Evolutionary conservation across 768 basidiomycete species (phyloP).

Genomic region (Termitomyces bulborhizus): DNA sequence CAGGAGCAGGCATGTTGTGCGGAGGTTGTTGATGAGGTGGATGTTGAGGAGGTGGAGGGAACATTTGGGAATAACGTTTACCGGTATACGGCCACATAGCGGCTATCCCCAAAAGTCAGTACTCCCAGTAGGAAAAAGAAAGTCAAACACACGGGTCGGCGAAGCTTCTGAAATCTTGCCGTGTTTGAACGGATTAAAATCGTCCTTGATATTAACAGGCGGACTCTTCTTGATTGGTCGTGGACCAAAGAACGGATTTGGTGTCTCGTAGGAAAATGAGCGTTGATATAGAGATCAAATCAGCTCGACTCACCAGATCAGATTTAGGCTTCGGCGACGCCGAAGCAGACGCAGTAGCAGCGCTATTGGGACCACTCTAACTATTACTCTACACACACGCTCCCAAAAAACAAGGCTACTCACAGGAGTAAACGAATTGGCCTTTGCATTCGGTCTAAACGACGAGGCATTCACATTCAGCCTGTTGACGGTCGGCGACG

Average conservation of each 20-base stretch:
- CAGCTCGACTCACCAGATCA: conserved; percentile 35
- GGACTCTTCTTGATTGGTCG: conserved; percentile 69
- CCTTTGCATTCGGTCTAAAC: conserved; percentile 85
- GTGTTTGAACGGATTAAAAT: conserved; percentile 95
- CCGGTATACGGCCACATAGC: conserved; percentile 86
- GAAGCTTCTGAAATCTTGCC: conserved; percentile 73
- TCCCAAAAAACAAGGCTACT: conserved; percentile 15
- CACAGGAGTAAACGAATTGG: conserved; percentile 69
- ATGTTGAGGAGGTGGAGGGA: conserved; percentile 53
- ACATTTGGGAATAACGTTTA: conserved; percentile 78
- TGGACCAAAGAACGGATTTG: conserved; percentile 89
- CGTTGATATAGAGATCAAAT: not conserved
- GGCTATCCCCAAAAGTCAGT: conserved; percentile 30
- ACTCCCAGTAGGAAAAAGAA: not conserved
- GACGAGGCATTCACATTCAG: conserved; percentile 88
- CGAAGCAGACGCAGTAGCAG: conserved; percentile 22
- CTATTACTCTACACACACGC: no score
- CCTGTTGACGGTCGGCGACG: conserved; percentile 54
- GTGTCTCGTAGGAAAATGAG: conserved; percentile 25
- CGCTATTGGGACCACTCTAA: conserved; percentile 43
- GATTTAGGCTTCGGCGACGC: conserved; percentile 60
- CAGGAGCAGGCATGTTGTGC: conserved; percentile 60
- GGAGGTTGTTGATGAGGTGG: conserved; percentile 60
- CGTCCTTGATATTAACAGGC: conserved; percentile 85
- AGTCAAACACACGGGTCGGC: conserved; percentile 56